Percentiles rank a stretch among this genome's conserved stretches.
phyloP scores from a whole-genome alignment of 2,329 filamentous ascomycete genomes.

The Penicillium psychrosexuale region DNA sequence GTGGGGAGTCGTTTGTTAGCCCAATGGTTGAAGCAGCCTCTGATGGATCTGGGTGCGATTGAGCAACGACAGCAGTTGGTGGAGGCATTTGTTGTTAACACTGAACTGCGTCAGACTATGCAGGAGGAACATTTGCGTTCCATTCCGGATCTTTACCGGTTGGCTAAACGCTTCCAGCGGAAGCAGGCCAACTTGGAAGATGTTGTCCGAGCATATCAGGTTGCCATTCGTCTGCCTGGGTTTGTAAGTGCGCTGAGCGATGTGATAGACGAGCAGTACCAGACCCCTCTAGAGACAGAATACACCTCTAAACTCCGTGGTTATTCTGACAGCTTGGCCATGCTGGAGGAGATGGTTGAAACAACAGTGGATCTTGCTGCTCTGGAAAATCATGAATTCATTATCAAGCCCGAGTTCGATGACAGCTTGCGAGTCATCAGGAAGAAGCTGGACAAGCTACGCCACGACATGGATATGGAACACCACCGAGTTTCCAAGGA shows the following conservation, averaged over 20 bases:
- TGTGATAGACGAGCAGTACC: conserved; percentile 93
- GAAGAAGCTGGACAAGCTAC: conserved; percentile 82
- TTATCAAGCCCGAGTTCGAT: conserved; percentile 98
- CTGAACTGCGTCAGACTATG: conserved; percentile 89
- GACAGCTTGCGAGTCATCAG: conserved; percentile 82
- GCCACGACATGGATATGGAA: conserved; percentile 77
- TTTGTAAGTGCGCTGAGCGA: conserved; percentile 86
- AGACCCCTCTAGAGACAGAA: conserved; percentile 76
- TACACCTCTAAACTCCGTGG: conserved; percentile 82
- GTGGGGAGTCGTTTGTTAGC: conserved; percentile 84
- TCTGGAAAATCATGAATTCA: conserved; percentile 94
- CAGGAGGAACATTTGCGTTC: conserved; percentile 93
- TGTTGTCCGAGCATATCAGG: conserved; percentile 92
- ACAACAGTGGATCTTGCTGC: conserved; percentile 95
- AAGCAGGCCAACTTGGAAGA: conserved; percentile 90
- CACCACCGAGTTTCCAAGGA: conserved; percentile 74
- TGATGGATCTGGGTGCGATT: conserved; percentile 89
- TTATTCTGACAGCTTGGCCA: conserved; percentile 73
- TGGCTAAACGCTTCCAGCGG: conserved; percentile 92
- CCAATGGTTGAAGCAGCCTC: conserved; percentile 95
- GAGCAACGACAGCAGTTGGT: conserved; percentile 90
- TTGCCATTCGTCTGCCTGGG: conserved; percentile 83
- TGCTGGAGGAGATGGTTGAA: conserved; percentile 96
- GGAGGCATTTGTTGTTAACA: conserved; percentile 90
- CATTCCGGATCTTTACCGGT: conserved; percentile 88